These are phyloP conservation scores for Sarocladiaceae sp. DNA, from an alignment of 2,329 filamentous ascomycete genomes.

Conservation along the genomic window DNA sequence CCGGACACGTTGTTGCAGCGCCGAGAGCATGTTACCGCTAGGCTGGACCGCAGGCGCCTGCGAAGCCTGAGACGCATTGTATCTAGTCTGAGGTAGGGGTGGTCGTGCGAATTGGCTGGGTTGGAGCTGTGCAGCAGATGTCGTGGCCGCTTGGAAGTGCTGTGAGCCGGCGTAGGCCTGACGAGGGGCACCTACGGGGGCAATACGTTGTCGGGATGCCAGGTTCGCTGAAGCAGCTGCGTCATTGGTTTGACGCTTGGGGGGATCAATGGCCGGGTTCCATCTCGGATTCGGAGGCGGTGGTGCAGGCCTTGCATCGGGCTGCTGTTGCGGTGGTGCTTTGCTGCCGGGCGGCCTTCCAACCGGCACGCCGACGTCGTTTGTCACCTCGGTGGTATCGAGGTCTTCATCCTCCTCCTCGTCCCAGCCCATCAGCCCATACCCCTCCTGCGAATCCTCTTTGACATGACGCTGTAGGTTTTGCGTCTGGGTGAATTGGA, in stretches of 20 bases:
- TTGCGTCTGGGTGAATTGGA: constrained; percentile 51
- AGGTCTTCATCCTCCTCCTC: constrained; percentile 52
- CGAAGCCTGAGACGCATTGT: constrained; percentile 14
- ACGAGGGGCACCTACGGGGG: constrained; percentile 13
- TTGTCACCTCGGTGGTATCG: constrained; percentile 51
- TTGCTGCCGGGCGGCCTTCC: constrained; percentile 30
- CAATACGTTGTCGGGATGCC: constrained; percentile 13
- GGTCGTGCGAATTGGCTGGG: constrained; percentile 36
- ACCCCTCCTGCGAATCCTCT: constrained; percentile 19
- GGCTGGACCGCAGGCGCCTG: constrained; percentile 21
- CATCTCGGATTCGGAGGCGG: constrained; percentile 30
- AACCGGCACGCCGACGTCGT: constrained; percentile 36
- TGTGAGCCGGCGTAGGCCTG: constrained; percentile 23
- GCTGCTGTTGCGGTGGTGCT: constrained; percentile 12
- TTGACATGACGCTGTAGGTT: constrained; percentile 20
- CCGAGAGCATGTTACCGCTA: constrained; percentile 29
- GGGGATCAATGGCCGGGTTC: constrained; percentile 27
- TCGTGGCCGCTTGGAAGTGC: constrained; percentile 16
- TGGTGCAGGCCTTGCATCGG: constrained; percentile 23
- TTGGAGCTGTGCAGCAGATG: constrained; percentile 16
- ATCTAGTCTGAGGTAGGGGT: constrained; percentile 17
- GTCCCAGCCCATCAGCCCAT: constrained; percentile 36
- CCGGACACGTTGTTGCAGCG: constrained; percentile 46
- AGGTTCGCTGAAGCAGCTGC: constrained; percentile 8
- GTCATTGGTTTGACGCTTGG: constrained; percentile 14